Conservation (phyloP, 768 basidiomycete species). For the Paxillus involutus region DNA sequence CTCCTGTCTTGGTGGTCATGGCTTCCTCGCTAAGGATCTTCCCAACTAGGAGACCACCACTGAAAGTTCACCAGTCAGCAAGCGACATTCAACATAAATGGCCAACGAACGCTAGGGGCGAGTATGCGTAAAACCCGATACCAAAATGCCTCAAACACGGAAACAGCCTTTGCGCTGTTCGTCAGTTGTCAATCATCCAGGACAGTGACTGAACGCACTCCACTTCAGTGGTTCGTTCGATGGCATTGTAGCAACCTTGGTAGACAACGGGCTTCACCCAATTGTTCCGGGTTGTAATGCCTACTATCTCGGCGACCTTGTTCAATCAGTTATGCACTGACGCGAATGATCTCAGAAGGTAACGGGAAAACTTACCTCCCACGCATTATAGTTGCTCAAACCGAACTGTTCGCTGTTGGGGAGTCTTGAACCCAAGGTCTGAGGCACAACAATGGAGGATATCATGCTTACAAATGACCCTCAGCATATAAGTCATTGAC, state of each 20-base stretch:
- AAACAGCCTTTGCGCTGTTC: conserved; percentile 25
- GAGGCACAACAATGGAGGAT: background rate
- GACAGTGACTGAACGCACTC: conserved; percentile 18
- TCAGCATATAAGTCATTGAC: conserved; percentile 49
- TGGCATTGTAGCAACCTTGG: conserved; percentile 47
- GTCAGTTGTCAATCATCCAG: conserved; percentile 1
- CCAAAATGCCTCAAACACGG: conserved; percentile 43
- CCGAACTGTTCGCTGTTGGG: conserved; percentile 13
- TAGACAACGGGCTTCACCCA: conserved; percentile 52
- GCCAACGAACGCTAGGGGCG: conserved; percentile 11
- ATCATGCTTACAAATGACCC: conserved; percentile 45
- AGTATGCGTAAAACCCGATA: conserved; percentile 36
- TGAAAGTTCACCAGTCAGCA: background rate
- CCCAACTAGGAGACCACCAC: conserved; percentile 15
- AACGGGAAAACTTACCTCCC: conserved; percentile 29
- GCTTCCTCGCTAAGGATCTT: conserved; percentile 10
- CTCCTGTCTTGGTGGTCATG: conserved; percentile 8
- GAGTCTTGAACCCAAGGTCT: background rate
- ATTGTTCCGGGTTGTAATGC: conserved; percentile 40
- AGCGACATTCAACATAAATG: background rate
- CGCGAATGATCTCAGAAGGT: background rate
- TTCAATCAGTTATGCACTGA: background rate
- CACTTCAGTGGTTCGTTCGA: conserved; percentile 39
- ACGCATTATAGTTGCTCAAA: conserved; percentile 23
- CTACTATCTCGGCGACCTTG: conserved; percentile 45